Percentiles rank a stretch among this genome's conserved stretches.
phyloP scores from a whole-genome alignment of 2,329 filamentous ascomycete species.

The Clarireedia sp. region DNA sequence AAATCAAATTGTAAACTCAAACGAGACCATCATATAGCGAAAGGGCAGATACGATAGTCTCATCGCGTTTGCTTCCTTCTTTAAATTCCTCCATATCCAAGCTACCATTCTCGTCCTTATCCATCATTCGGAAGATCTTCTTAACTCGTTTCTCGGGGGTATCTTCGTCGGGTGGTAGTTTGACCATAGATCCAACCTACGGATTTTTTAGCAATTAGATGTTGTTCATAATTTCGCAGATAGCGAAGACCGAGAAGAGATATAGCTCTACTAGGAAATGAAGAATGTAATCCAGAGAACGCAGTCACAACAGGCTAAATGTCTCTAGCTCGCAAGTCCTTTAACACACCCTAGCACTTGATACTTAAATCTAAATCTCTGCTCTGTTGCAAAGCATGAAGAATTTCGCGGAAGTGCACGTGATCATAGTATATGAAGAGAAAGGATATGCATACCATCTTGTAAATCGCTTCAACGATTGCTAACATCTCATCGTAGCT shows the following conservation, averaged over 20 bases:
- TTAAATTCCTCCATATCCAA: conserved; percentile 98
- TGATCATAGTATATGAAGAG: background rate
- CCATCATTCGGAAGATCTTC: conserved; percentile 99
- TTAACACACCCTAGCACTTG: background rate
- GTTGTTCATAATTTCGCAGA: background rate
- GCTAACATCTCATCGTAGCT: conserved; percentile 98
- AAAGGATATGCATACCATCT: conserved; percentile 63
- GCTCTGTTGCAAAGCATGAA: background rate
- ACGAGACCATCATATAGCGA: conserved; percentile 95
- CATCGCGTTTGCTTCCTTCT: conserved; percentile 96
- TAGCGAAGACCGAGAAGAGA: too few species aligned
- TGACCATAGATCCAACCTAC: conserved; percentile 97
- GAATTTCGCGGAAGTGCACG: background rate
- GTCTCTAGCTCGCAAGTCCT: background rate
- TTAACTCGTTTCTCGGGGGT: conserved; percentile 95
- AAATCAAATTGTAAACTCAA: conserved; percentile 35
- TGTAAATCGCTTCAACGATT: conserved; percentile 99
- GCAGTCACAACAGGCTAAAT: background rate
- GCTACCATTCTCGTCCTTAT: conserved; percentile 98
- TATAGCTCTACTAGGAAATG: too few species aligned
- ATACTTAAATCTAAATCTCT: background rate
- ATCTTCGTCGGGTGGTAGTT: conserved; percentile 96
- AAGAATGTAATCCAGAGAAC: background rate
- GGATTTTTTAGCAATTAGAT: conserved; percentile 5
- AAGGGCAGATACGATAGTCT: conserved; percentile 95